Conservation (phyloP, 2,329 filamentous ascomycete genomes). For the Rutstroemia sp. region DNA sequence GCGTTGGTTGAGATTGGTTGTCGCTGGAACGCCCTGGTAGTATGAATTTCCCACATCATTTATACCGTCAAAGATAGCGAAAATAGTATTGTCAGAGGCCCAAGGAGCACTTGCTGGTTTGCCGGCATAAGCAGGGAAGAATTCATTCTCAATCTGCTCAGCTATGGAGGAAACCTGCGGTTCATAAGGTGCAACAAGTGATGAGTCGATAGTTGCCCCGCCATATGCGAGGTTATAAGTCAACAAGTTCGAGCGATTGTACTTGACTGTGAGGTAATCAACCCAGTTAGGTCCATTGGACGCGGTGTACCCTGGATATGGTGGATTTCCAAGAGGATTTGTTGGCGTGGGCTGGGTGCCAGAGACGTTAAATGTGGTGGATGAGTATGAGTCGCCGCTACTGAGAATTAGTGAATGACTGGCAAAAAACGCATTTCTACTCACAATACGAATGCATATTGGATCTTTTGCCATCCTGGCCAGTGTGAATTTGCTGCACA, state of each 20-base stretch:
- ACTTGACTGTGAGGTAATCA: constrained; percentile 39
- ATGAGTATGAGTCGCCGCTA: constrained; percentile 36
- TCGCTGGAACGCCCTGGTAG: constrained; percentile 27
- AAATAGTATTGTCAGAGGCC: constrained; percentile 18
- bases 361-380: constrained; percentile 32
- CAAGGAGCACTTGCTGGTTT: constrained; percentile 21
- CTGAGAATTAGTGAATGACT: not conserved
- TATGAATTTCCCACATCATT: constrained; percentile 48
- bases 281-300: constrained; percentile 48
- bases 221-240: constrained; percentile 46
- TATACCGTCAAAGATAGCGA: constrained; percentile 42
- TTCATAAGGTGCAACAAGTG: constrained; percentile 31
- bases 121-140: constrained; percentile 33
- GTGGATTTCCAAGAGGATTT: constrained; percentile 35
- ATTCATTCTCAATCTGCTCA: constrained; percentile 35
- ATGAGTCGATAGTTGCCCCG: constrained; percentile 33
- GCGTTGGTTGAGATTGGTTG: constrained; percentile 30
- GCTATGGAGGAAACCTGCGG: constrained; percentile 32
- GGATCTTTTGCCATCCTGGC: constrained; percentile 33
- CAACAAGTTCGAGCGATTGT: constrained; percentile 37
- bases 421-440: constrained; percentile 3
- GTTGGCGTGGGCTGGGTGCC: constrained; percentile 28
- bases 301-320: constrained; percentile 32
- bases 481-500: constrained; percentile 27
- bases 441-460: constrained; percentile 38